Base-by-base conservation (phyloP, 73 alveolate genomes). In the Stentor coeruleus region DNA sequence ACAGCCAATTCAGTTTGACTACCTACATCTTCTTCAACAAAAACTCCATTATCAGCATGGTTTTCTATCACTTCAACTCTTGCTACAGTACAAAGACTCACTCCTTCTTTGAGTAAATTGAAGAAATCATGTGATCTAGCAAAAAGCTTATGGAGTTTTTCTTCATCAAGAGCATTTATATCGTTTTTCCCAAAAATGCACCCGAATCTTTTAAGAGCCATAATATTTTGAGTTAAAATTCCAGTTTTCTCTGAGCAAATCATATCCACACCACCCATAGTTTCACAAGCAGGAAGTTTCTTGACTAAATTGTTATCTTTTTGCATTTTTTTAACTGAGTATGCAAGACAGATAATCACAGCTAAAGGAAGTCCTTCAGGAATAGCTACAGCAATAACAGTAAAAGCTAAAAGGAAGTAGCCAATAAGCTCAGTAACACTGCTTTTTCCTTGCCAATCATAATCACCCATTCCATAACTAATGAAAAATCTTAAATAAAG, bases 331-430 rank as follows among this genome's bases (percentile, higher is more conserved):
- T 89, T 91, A 28, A 95, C 97, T 1, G 97, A 91, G 84, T 89
- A 95, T 3, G 99, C 99, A 33, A 95, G 84, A 15, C 97, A 88
- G 38, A 95, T 82, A 74, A 96, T 93, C 66, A 95, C 99, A 0
- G 99, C 99, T 14, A 95, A 88, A 3, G 99, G 99, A 39, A 95
- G 86, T n/a, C 99, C 98, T 84, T 95, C 99, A 30, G 99, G 99
- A 41, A 95, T 93, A 3, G 98, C 99, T 30, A 95, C 96, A 35
- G 93, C 98, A 39, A 95, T 82, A 20, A 95, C 88, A 11, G 99
- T 92, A 55, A 95, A 89, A 55, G 96, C 97, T 39, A 94, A 81
- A 81, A 95, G 93, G 74, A 94, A 39, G 77, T 72, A 82, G 11
- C 66, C 30, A 2, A 90, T 55, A 74, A 89, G 77, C 38, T 83